These are phyloP conservation scores for Carex sylvatica DNA, from an alignment of 202 grass and related monocot species.

Conservation along the genomic window DNA sequence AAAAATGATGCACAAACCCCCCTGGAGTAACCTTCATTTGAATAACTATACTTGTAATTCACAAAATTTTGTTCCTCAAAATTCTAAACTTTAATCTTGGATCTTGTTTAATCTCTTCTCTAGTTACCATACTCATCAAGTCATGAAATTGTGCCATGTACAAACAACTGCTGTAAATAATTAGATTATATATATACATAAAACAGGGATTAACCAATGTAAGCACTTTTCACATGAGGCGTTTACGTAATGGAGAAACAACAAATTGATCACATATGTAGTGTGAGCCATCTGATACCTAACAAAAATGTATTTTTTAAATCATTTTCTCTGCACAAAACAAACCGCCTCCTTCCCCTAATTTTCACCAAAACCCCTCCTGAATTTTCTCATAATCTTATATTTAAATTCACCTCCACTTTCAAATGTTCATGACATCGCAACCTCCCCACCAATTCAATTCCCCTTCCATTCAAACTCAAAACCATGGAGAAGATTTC, in stretches of 20 bases:
- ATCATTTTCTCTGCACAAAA: not conserved
- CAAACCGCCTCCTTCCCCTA: conserved; percentile 29
- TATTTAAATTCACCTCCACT: conserved; percentile 33
- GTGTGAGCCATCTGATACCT: conserved; percentile 47
- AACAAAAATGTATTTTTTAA: conserved; percentile 1
- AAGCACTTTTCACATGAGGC: conserved; percentile 19
- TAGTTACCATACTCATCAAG: not conserved
- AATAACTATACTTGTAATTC: too few species aligned
- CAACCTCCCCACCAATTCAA: not conserved
- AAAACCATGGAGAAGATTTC: conserved; percentile 26
- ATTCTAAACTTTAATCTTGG: not conserved
- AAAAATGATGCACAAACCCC: not conserved
- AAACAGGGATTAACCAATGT: not conserved
- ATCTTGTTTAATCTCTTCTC: not conserved
- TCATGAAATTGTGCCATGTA: not conserved
- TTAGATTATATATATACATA: not conserved
- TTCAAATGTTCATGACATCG: conserved; percentile 27
- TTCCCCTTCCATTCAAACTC: not conserved
- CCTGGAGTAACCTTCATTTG: not conserved
- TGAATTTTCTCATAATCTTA: conserved; percentile 18
- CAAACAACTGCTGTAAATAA: not conserved
- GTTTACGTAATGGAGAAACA: not conserved
- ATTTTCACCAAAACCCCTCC: conserved; percentile 47
- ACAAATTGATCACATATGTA: conserved; percentile 31
- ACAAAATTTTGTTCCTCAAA: not conserved